Evolutionary conservation across 192 early-diverging fungal genomes (phyloP).

Genomic region (Podila epigama): DNA sequence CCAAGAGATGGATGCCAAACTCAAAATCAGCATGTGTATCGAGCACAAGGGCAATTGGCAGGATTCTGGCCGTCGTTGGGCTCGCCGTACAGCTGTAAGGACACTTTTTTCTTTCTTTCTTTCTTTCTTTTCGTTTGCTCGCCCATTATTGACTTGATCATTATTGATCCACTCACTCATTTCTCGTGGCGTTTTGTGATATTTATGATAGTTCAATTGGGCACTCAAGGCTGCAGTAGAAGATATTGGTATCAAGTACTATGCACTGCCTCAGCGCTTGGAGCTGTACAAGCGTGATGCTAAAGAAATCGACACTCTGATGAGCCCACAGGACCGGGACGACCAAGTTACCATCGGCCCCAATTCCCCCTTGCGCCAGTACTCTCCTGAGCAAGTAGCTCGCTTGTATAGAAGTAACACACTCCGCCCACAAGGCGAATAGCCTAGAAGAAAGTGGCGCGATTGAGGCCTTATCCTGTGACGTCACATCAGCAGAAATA

Average conservation of each 20-base stretch:
- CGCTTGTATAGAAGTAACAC: constrained; percentile 28
- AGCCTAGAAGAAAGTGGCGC: neutral
- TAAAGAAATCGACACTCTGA: neutral
- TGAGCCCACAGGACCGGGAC: neutral
- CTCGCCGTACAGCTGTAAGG: constrained; percentile 31
- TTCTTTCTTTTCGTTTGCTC: neutral
- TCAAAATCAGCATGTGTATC: constrained; percentile 71
- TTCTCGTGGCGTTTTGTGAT: neutral
- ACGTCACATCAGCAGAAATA: no score
- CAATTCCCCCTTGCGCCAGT: constrained; percentile 33
- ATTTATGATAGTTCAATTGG: constrained; percentile 28
- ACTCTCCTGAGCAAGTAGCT: constrained; percentile 32
- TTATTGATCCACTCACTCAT: neutral
- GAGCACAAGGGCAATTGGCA: constrained; percentile 87
- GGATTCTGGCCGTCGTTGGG: constrained; percentile 61
- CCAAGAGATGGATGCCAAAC: constrained; percentile 64
- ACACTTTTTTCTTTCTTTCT: neutral
- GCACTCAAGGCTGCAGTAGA: constrained; percentile 46
- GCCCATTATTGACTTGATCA: no score
- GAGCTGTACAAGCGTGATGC: constrained; percentile 25
- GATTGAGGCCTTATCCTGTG: no score
- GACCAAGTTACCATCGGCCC: constrained; percentile 2
- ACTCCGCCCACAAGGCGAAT: constrained; percentile 23
- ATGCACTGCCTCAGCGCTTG: constrained; percentile 32
- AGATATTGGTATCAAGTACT: constrained; percentile 42